These are phyloP conservation scores for Diplocarpon rosae DNA, from an alignment of 2,329 filamentous ascomycete genomes.

Conservation along the genomic window DNA sequence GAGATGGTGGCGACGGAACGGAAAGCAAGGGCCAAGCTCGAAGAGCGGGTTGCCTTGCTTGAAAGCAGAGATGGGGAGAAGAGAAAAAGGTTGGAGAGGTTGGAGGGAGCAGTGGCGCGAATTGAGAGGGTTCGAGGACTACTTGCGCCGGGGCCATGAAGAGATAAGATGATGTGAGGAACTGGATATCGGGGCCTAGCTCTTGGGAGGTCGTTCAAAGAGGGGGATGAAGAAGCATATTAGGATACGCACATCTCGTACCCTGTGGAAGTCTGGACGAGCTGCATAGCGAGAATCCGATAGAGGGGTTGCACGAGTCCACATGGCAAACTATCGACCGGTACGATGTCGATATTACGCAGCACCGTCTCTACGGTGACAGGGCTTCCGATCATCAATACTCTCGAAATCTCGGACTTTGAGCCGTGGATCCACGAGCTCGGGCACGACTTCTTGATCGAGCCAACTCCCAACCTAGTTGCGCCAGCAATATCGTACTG, in stretches of 20 bases:
- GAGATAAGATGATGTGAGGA: not conserved
- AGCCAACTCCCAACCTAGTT: conserved; percentile 22
- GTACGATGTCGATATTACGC: conserved; percentile 6
- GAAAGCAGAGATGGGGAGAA: conserved; percentile 63
- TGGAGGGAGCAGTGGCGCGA: conserved; percentile 60
- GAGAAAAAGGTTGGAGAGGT: conserved; percentile 51
- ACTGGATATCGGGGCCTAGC: not conserved
- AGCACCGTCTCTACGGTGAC: not conserved
- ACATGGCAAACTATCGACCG: conserved; percentile 3
- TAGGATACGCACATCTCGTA: conserved; percentile 8
- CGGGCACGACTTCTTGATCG: conserved; percentile 20
- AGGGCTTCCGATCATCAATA: conserved; percentile 5
- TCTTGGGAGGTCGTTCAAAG: conserved; percentile 2
- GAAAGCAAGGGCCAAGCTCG: conserved; percentile 56
- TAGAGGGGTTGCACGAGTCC: not conserved
- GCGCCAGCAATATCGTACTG: conserved; percentile 16
- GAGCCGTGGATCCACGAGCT: conserved; percentile 19
- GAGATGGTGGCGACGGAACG: conserved; percentile 77
- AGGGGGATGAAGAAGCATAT: conserved; percentile 17
- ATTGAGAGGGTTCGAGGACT: conserved; percentile 61
- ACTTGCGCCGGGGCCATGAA: conserved; percentile 30
- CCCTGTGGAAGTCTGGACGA: conserved; percentile 5
- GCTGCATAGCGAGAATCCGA: not conserved
- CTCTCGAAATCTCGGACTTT: conserved; percentile 13
- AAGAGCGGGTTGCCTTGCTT: conserved; percentile 57